Base-by-base conservation (phyloP, 2,329 filamentous ascomycete species). In the Fusarium dlaminii region DNA sequence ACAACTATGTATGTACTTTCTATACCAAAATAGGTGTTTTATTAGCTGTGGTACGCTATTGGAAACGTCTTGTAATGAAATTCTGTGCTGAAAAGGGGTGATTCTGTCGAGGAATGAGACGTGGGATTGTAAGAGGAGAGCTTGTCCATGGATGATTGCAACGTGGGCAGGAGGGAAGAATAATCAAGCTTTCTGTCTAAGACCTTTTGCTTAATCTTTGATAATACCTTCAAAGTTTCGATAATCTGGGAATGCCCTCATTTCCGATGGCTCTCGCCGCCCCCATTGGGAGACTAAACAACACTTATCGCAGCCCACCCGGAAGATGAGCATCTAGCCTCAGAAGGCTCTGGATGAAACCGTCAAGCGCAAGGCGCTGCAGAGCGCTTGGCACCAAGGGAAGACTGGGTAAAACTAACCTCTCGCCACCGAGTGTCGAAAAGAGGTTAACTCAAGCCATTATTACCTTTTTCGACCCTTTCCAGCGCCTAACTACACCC, bases 221-320 rank as follows among this genome's bases (percentile, higher is more conserved):
- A 39, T 39, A 39, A 14, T 68, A 20, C 24, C 51, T 40, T 36
- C 29, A 20, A 8, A 42, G 36, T 40, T 34, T 46, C 17, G 20
- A 32, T 29, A n/a, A 51, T 46, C 27, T 59, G 51, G 10, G 60
- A 59, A 66, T 48, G 20, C 65, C 70, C 48, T 59, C 65, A 63
- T 46, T 30, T 36, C 55, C 42, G 40, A 58, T n/a, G 27, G 49
- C 57, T 42, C 17, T 27, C 34, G 12, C 37, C 48, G 24, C 40
- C 40, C 29, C 15, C 24, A 22, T 24, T 12, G 27, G 17, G 14
- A 24, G 8, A 27, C 59, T 20, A 27, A 24, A 20, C 14, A 24
- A 64, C 42, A 18, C 29, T 54, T 56, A n/a, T 30, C 39, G 27
- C n/a, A 36, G 18, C n/a, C 36, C 27, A 62, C 29, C 20, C 29